A percentile compares a stretch with the other conserved stretches of the same genome.
Evolutionary conservation across 306 rosid species (phyloP).

Genomic region (Rosa multiflora): DNA sequence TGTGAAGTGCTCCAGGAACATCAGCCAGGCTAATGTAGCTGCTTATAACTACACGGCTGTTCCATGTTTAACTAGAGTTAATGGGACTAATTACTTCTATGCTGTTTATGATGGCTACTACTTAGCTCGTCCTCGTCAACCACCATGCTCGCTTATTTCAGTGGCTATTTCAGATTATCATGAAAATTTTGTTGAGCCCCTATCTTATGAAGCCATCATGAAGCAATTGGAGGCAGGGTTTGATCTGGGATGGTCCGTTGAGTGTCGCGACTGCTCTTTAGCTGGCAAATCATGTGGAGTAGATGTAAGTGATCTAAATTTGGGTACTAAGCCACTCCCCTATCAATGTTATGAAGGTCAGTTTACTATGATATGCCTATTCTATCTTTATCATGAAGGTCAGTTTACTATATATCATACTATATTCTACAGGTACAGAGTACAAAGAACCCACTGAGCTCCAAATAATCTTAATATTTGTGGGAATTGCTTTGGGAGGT

Average conservation of each 20-base stretch:
- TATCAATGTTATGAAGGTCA: not conserved
- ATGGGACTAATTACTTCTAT: not conserved
- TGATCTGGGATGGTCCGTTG: slow-evolving; percentile 18
- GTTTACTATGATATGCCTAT: not conserved
- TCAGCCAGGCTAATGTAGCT: not conserved
- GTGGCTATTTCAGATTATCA: slow-evolving; percentile 4
- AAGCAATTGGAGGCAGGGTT: slow-evolving; percentile 10
- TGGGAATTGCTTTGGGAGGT: slow-evolving; percentile 5
- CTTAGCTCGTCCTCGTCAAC: not conserved
- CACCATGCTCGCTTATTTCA: slow-evolving; percentile 2
- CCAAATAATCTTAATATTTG: not conserved
- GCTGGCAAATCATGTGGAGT: slow-evolving; percentile 8
- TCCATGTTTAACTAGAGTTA: slow-evolving; percentile 9
- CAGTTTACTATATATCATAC: not conserved
- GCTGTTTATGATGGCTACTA: not conserved
- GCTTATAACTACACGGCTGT: not conserved
- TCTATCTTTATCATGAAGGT: not conserved
- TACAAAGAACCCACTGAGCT: not conserved
- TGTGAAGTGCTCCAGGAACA: slow-evolving; percentile 22
- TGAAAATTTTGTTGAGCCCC: not conserved
- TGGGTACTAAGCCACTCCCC: slow-evolving; percentile 8
- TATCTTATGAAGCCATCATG: slow-evolving; percentile 11
- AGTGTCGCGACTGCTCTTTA: slow-evolving; percentile 21
- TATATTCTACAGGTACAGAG: not conserved
- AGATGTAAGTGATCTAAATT: not conserved